Evolutionary conservation across 768 basidiomycete genomes (phyloP), one percentile per base, ranked within the genome.

Genomic region (Auriscalpium vulgare): DNA sequence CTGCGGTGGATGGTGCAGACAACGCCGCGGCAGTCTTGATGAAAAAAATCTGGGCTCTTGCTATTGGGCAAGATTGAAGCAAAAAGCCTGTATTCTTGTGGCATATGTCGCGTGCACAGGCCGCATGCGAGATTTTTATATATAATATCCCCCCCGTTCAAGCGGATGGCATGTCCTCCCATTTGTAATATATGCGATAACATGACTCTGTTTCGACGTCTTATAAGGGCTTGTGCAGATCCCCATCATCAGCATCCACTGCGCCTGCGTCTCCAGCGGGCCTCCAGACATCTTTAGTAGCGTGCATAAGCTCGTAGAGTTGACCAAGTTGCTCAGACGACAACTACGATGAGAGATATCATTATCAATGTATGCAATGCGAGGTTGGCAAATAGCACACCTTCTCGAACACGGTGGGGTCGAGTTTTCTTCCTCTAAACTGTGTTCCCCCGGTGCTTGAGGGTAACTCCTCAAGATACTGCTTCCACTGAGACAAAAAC

Each of bases 401-500:
- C 81, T 89, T 90, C 67, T 92, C 90, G 60, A 90, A 81, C 23
- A 82, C 65, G 1, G 81, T 83, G 10, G 82, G 68, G 67, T 93
- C 88, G 38, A 94, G 71, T 57, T 72, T 85, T 68, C 80, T 85
- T 36, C 87, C 88, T 35, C 65, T 65, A 63, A 88, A 91, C 37
- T 62, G 65, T 53, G 71, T 67, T 3, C 67, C 72, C 37, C 78
- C 74, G 6, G 71, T 66, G 13, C 75, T 78, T 29, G 64, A 70
- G 11, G 83, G 84, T 37, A 88, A 68, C 57, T 81, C 71, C 62
- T 95, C 91, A 55, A 97, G 77, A 69, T 99, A 98, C 56, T 81
- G 68, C 69, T 95, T 97, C 95, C 95, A 99, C 65, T 97, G 91
- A 3, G 88, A 87, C 9, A 98, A 76, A 67, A 99, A 99, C 2